A percentile compares a stretch with the other conserved stretches of the same genome.
phyloP scores from a whole-genome alignment of 2,329 filamentous ascomycete genomes.

The Cladosporium colombiae region DNA sequence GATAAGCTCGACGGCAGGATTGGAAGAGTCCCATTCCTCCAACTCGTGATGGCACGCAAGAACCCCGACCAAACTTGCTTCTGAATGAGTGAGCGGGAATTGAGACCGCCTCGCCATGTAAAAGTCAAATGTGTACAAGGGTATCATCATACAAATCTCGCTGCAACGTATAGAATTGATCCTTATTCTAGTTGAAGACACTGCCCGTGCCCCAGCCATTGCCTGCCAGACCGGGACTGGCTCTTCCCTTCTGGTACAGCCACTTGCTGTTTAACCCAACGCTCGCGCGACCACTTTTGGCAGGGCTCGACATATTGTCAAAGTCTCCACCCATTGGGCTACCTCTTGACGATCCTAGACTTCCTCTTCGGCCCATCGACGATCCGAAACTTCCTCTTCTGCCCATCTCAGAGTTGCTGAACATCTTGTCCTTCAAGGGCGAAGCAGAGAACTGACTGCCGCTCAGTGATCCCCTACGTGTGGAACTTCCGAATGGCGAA shows the following conservation, averaged over 20 bases:
- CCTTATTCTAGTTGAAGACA: conserved; percentile 20
- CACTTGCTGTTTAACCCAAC: conserved; percentile 88
- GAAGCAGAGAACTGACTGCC: conserved; percentile 39
- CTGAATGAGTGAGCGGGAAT: too few species aligned
- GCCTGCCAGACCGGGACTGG: conserved; percentile 47
- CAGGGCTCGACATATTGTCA: conserved; percentile 30
- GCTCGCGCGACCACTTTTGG: conserved; percentile 55
- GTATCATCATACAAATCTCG: conserved; percentile 9
- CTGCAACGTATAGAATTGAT: background rate
- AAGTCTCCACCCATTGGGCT: conserved; percentile 47
- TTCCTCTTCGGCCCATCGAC: conserved; percentile 40
- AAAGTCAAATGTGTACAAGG: background rate
- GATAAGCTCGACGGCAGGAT: too few species aligned
- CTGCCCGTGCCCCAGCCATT: conserved; percentile 24
- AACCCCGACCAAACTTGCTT: too few species aligned
- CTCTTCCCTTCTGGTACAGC: conserved; percentile 81
- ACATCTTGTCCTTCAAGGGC: conserved; percentile 68
- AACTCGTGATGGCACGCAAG: too few species aligned
- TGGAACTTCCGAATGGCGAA: conserved; percentile 10
- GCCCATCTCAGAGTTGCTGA: conserved; percentile 47
- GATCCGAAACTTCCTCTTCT: conserved; percentile 57
- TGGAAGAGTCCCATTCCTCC: too few species aligned
- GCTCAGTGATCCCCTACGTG: conserved; percentile 3
- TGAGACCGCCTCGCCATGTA: too few species aligned
- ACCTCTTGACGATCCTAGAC: conserved; percentile 56